Evolutionary conservation across 352 stramenopile species (phyloP), one percentile per base, ranked within the genome.

Genomic region (Pythium coloratum): DNA sequence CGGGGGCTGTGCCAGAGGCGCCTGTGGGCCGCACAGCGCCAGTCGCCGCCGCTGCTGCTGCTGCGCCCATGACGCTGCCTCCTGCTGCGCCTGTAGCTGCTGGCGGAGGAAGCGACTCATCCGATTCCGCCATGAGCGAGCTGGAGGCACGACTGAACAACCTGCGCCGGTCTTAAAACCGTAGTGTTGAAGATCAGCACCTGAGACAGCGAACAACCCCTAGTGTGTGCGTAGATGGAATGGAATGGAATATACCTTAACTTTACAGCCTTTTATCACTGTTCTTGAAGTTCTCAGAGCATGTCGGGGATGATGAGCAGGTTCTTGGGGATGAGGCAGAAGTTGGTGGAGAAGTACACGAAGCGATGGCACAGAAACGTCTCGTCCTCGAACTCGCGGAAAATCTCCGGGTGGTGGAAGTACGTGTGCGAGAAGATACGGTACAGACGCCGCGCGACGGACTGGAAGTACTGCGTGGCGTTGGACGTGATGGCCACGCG

Each of bases 121-220:
- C 64, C 6, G 64, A 96, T 66, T 87, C 93, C 20, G 91, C 93
- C 49, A 91, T 99, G 55, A 97, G 85, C 71, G 97, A 99, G 70
- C 84, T 99, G 36, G 97, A 99, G 81, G 91, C 90, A 55, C 84
- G 97, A 64, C 82, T 99, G 68, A 99, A 99, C 84, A 99, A 99
- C 81, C 76, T 99, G 64, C 82, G 86, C 57, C 81, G 84, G 71
- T 91, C 83, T 59, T 92, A 78, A 62, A 54, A 12, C n/a, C 34
- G 36, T 32, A 46, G 38, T 34, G 38, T n/a, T 20, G n/a, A 20
- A 5, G 14, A 12, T 26, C 6, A 30, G n/a, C 34, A 24, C 51
- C 14, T 42, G 46, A 54, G 24, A 32, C 46, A 30, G 46, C 12
- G 6, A 26, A 10, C 6, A 10, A 26, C 8, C 7, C 44, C 20